phyloP scores from a whole-genome alignment of 768 basidiomycete genomes.

The Mycena vulgaris region DNA sequence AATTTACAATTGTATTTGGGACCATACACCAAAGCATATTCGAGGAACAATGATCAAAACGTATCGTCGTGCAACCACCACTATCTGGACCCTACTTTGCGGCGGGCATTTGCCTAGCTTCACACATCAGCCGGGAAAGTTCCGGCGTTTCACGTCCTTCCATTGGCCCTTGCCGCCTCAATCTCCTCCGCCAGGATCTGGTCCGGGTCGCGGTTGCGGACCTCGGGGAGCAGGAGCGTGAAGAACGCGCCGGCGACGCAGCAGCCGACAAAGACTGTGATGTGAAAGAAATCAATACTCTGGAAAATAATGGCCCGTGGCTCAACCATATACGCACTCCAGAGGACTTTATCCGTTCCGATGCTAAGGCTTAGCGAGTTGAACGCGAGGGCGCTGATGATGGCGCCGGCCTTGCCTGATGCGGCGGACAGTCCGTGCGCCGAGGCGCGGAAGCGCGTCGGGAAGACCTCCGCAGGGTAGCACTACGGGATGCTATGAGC shows the following conservation, averaged over 20 bases:
- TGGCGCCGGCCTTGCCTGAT: conserved; percentile 73
- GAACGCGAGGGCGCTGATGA: conserved; percentile 73
- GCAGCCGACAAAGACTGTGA: conserved; percentile 68
- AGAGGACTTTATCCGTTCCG: conserved; percentile 69
- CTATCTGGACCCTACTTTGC: too few species aligned
- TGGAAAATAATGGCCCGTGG: not conserved
- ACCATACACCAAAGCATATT: too few species aligned
- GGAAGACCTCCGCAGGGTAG: conserved; percentile 87
- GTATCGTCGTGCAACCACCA: too few species aligned
- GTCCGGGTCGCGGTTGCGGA: conserved; percentile 67
- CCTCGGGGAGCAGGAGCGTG: conserved; percentile 68
- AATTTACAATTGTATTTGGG: too few species aligned
- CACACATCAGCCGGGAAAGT: too few species aligned
- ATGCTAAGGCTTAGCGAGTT: conserved; percentile 63
- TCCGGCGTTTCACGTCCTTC: too few species aligned
- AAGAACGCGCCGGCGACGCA: conserved; percentile 61
- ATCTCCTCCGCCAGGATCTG: conserved; percentile 51
- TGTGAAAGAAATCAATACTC: not conserved
- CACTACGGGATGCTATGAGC: conserved; percentile 61
- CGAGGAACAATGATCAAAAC: too few species aligned
- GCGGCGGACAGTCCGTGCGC: conserved; percentile 87
- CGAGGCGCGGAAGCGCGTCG: conserved; percentile 79
- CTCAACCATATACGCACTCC: conserved; percentile 62
- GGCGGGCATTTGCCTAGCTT: too few species aligned
- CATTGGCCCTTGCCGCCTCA: not conserved